Base-by-base conservation (phyloP, 1,139 yeast species). In the Sugiyamaella pinicola region DNA sequence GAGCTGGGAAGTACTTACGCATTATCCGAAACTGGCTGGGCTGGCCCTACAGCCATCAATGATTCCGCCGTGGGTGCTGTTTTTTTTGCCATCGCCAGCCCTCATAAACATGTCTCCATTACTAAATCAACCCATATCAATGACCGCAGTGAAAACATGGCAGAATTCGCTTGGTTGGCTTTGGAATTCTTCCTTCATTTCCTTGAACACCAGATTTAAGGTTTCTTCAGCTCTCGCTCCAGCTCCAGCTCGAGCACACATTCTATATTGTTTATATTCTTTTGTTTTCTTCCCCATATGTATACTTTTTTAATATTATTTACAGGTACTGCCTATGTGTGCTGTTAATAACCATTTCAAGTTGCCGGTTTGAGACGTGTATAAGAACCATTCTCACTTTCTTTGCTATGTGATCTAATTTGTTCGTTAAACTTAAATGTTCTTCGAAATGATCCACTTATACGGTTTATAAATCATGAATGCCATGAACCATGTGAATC, bases 1-100 rank as follows among this genome's bases (percentile, higher is more conserved):
- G 96, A 88, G 66, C 76, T 87, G 58, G 96, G 96, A 0, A 83
- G 90, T 6, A 85, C 91, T 0, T 87, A 83, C 69, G 89, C 87
- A 5, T 74, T 88, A 33, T 84, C 91, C 0, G 96, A 88, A 66
- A 85, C 95, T 0, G 96, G 96, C 2, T 85, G 86, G 74, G 95
- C 96, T 0, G 95, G 95, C 0, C 95, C 95, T 10, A 74, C 84
- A 74, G 55, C 39, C 28, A 61, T 58, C 17, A 13, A 31, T 13
- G 48, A 33, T 15, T 58, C 59, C 3, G 56, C 51, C 5, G 81
- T 82, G 1, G 96, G 96, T 0, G 78, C 82, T 1, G 93, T 84
- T 0, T 88, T 76, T 64, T 70, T 87, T 46, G 96, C 90, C 2
- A 74, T 87, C 44, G 78, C 83, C 26, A 88, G 93, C 0, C 90